Evolutionary conservation across 2,329 filamentous ascomycete species (phyloP).

Genomic region (Ophiostoma montium): DNA sequence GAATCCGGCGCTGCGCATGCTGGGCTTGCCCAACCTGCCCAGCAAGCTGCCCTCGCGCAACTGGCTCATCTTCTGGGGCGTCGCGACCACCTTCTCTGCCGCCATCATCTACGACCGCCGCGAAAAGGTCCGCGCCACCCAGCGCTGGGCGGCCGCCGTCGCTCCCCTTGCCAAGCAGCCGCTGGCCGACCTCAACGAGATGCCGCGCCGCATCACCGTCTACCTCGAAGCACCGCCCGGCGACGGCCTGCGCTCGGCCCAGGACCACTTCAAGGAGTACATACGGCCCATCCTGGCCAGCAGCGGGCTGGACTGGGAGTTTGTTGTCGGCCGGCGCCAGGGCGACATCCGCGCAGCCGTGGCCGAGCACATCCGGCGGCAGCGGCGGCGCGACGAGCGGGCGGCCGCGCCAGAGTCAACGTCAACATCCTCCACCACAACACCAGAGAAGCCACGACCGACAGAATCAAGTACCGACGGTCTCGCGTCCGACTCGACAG

Average conservation of each 20-base stretch:
- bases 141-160: constrained; percentile 76
- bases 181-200: constrained; percentile 49
- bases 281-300: constrained; percentile 85
- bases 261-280: constrained; percentile 93
- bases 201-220: constrained; percentile 74
- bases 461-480: background rate
- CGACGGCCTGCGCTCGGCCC: constrained; percentile 69
- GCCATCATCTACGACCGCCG: constrained; percentile 85
- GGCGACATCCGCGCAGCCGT: constrained; percentile 83
- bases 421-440: no score
- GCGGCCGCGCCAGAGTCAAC: background rate
- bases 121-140: constrained; percentile 71
- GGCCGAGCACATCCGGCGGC: constrained; percentile 71
- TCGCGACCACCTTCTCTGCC: constrained; percentile 63
- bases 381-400: constrained; percentile 39
- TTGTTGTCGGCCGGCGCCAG: constrained; percentile 79
- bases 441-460: background rate
- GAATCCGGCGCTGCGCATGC: constrained; percentile 59
- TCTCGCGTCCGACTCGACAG: background rate
- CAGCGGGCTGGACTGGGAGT: constrained; percentile 89
- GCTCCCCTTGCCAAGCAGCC: constrained; percentile 70
- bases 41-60: constrained; percentile 84
- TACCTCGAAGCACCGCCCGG: constrained; percentile 77
- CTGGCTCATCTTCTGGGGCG: constrained; percentile 87
- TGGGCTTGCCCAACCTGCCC: constrained; percentile 74